These are phyloP conservation scores for Coniochaeta sp. DNA, from an alignment of 2,329 filamentous ascomycete species.

Conservation along the genomic window DNA sequence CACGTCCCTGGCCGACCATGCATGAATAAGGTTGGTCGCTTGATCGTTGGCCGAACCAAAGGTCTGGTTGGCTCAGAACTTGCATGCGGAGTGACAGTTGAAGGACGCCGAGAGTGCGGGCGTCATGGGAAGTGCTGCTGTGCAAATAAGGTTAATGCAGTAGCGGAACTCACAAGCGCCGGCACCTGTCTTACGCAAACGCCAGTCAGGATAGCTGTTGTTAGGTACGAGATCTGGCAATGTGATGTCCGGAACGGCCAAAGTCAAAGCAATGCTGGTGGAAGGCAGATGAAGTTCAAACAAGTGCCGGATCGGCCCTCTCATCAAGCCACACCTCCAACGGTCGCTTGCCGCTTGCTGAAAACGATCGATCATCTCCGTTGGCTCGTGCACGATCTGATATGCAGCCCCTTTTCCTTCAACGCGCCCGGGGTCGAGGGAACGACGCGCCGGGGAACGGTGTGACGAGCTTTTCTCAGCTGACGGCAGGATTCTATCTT, in stretches of 20 bases:
- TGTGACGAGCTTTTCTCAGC: not conserved
- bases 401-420: not conserved
- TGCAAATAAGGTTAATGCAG: too few species aligned
- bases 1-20: not conserved
- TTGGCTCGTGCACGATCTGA: not conserved
- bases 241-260: too few species aligned
- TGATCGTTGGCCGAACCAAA: not conserved
- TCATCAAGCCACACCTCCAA: not conserved
- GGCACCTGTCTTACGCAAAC: too few species aligned
- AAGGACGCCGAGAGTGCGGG: too few species aligned
- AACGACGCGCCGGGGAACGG: not conserved
- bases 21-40: not conserved
- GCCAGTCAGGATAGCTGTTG: too few species aligned
- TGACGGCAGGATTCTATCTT: not conserved
- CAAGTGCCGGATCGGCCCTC: not conserved
- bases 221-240: too few species aligned
- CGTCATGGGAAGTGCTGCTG: too few species aligned
- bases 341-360: not conserved
- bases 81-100: too few species aligned
- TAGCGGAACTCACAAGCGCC: too few species aligned
- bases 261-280: too few species aligned
- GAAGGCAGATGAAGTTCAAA: not conserved
- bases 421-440: not conserved
- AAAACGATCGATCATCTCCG: not conserved
- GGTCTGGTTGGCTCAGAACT: not conserved